A percentile compares a stretch with the other conserved stretches of the same genome.
Evolutionary conservation across 768 basidiomycete genomes (phyloP).

Genomic region (Dioszegia aurantiaca): DNA sequence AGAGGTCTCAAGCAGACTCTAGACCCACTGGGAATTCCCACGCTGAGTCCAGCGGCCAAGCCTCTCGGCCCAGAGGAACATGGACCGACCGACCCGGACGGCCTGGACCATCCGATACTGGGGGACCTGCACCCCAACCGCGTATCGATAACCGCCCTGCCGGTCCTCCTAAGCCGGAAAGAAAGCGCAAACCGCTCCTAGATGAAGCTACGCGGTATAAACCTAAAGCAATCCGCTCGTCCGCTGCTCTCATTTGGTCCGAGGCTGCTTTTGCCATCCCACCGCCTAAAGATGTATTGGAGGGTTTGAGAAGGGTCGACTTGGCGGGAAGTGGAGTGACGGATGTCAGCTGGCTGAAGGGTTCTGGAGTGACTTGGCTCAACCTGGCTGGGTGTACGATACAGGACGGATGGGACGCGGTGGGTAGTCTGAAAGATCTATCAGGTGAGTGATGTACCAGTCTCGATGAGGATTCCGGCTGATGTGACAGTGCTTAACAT

Average conservation of each 20-base stretch:
- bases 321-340: constrained; percentile 32
- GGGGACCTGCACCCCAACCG: not conserved
- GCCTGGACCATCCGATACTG: not conserved
- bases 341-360: constrained; percentile 34
- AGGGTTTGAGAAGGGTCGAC: constrained; percentile 29
- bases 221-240: constrained; percentile 41
- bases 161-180: constrained; percentile 1
- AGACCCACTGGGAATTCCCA: not conserved
- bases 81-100: not conserved
- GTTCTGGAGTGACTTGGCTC: constrained; percentile 38
- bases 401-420: constrained; percentile 37
- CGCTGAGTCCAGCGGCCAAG: constrained; percentile 1
- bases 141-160: constrained; percentile 1
- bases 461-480: not conserved
- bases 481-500: constrained; percentile 38
- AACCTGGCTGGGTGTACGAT: constrained; percentile 37
- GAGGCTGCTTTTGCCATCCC: constrained; percentile 32
- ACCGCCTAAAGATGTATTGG: constrained; percentile 26
- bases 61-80: not conserved
- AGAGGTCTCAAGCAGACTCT: constrained; percentile 15
- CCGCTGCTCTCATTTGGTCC: constrained; percentile 35
- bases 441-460: constrained; percentile 24
- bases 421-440: constrained; percentile 34
- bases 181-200: constrained; percentile 9
- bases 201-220: constrained; percentile 34